Conservation (phyloP, 2,329 filamentous ascomycete genomes). For the Cladosporium sp. region DNA sequence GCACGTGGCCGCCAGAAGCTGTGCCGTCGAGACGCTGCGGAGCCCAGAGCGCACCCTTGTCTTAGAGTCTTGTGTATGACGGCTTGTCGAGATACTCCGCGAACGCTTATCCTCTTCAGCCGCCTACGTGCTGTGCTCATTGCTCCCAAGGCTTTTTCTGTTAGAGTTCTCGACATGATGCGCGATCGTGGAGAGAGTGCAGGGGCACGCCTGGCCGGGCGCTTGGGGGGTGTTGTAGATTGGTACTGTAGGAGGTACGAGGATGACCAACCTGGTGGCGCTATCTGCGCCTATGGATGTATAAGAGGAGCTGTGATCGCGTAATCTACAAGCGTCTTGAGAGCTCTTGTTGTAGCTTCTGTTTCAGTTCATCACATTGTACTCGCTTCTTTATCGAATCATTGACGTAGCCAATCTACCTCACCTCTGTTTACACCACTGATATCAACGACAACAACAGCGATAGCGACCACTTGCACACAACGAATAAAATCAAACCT, state of each 20-base stretch:
- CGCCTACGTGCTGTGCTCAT: not conserved
- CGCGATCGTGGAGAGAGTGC: not conserved
- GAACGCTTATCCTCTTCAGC: not conserved
- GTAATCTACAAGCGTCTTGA: not conserved
- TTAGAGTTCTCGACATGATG: slow-evolving; percentile 6
- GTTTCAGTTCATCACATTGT: not conserved
- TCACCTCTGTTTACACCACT: not conserved
- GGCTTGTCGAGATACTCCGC: not conserved
- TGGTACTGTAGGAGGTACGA: not conserved
- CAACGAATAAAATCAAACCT: not conserved
- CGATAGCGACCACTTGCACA: not conserved
- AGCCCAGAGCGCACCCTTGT: slow-evolving; percentile 5
- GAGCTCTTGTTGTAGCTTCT: not conserved
- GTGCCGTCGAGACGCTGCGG: not conserved
- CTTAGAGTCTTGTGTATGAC: slow-evolving; percentile 1
- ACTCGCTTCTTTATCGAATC: not conserved
- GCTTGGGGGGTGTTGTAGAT: not conserved
- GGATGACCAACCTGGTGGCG: slow-evolving; percentile 11
- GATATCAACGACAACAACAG: not conserved
- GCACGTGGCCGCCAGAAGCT: not conserved
- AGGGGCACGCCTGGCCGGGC: slow-evolving; percentile 9
- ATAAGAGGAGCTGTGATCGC: slow-evolving; percentile 10
- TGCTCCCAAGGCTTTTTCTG: not conserved
- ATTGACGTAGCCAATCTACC: not conserved
- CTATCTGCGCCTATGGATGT: not conserved